A percentile compares a stretch with the other conserved stretches of the same genome.
Evolutionary conservation across 257 asterid genomes (phyloP).

Genomic region (Gentiana straminea): DNA sequence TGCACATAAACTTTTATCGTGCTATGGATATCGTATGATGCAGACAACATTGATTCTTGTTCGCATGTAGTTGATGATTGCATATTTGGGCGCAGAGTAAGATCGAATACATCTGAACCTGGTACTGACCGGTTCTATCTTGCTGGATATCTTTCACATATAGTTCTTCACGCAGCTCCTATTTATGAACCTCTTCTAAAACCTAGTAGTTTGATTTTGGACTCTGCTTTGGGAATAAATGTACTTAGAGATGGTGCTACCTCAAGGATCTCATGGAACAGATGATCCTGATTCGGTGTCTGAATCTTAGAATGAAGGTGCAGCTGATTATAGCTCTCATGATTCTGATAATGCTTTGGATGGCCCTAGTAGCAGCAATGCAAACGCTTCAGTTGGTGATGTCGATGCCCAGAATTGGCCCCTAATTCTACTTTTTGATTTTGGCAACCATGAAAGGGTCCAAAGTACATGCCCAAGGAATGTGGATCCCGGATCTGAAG

Average conservation of each 20-base stretch:
- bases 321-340: slow-evolving; percentile 57
- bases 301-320: slow-evolving; percentile 67
- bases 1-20: slow-evolving; percentile 46
- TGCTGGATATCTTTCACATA: slow-evolving; percentile 96
- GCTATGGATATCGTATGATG: slow-evolving; percentile 24
- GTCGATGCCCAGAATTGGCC: slow-evolving; percentile 34
- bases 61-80: slow-evolving; percentile 40
- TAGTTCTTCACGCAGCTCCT: slow-evolving; percentile 99
- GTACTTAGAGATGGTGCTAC: slow-evolving; percentile 18
- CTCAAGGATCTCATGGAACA: slow-evolving; percentile 33
- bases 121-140: slow-evolving; percentile 67
- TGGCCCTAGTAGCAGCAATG: slow-evolving; percentile 31
- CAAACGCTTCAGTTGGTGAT: slow-evolving; percentile 33
- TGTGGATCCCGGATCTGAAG: slow-evolving; percentile 32
- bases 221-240: slow-evolving; percentile 18
- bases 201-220: slow-evolving; percentile 64
- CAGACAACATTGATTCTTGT: slow-evolving; percentile 27
- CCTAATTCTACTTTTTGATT: slow-evolving; percentile 70
- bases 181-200: slow-evolving; percentile 96
- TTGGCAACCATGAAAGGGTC: slow-evolving; percentile 33
- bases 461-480: slow-evolving; percentile 21
- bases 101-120: slow-evolving; percentile 39
- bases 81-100: slow-evolving; percentile 47
- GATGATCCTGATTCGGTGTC: slow-evolving; percentile 52
- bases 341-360: slow-evolving; percentile 49